Base-by-base conservation (phyloP, 495 filamentous ascomycete species). In the Xylaria nigripes region DNA sequence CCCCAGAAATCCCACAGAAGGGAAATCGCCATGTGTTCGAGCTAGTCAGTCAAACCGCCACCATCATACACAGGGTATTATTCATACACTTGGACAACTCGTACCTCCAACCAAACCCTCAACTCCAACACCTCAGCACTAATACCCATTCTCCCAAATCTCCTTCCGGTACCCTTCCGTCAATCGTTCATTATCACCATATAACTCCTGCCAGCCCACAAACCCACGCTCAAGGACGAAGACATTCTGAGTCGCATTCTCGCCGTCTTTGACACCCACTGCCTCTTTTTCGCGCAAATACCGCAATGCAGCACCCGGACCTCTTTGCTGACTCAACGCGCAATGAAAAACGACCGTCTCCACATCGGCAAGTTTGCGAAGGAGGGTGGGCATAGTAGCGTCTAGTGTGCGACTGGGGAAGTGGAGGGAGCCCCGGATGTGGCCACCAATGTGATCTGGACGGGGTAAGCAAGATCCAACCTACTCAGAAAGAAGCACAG, bases 331-430 rank as follows among this genome's bases (percentile, higher is more conserved):
- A 58, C 85, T 89, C 27, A 97, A 72, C n/a, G 87, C 86, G 70
- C 93, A 98, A 71, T 98, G 94, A 68, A 98, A 98, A 16, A 98
- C 81, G 21, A 98, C 88, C 38, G 76, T 83, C 41, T 94, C 78
- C 63, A 87, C 89, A 64, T 86, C 84, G 55, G 83, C 69, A 27
- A 96, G 80, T 50, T 80, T 84, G 48, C 87, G 85, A 3, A 95
- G 78, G 24, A 98, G 81, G 56, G 89, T 87, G 0, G 93, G 89
- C 55, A 91, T 78, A 54, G 76, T 81, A 66, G 81, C 76, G 63
- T 94, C 88, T 29, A 95, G 80, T 2, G 78, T 77, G 32, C 67
- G 71, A 51, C 80, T 88, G 6, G 94, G 91, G 34, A 87, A 78
- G 75, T 95, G 87, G 30, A 76, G 78, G 18, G 86, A 87, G 32